These are phyloP conservation scores for Paramecium pentaurelia DNA, from an alignment of 73 alveolate genomes.

Conservation along the genomic window DNA sequence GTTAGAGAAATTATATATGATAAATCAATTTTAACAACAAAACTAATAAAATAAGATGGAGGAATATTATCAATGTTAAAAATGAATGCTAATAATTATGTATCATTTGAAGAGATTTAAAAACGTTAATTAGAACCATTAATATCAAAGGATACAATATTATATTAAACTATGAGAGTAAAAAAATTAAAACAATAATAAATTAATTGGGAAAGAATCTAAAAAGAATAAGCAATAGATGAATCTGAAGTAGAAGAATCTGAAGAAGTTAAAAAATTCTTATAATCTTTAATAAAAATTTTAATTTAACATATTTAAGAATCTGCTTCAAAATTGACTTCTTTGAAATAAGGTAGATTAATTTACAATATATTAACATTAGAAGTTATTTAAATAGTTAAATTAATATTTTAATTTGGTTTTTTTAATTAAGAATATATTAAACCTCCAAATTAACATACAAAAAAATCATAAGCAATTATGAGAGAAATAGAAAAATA, in stretches of 20 bases:
- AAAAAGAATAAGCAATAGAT: not conserved
- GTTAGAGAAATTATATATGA: conserved; percentile 47
- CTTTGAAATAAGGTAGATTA: not conserved
- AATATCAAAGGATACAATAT: not conserved
- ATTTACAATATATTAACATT: conserved; percentile 37
- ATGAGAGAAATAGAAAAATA: conserved; percentile 23
- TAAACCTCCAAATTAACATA: not conserved
- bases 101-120: not conserved
- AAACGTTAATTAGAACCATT: not conserved
- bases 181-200: not conserved
- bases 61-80: not conserved
- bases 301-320: not conserved
- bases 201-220: not conserved
- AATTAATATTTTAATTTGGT: conserved; percentile 36
- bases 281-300: not conserved
- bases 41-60: not conserved
- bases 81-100: not conserved
- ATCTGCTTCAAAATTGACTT: not conserved
- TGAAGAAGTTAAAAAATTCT: not conserved
- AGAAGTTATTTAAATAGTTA: conserved; percentile 28
- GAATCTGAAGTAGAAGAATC: conserved; percentile 38
- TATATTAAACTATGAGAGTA: not conserved
- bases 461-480: not conserved
- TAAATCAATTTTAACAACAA: not conserved
- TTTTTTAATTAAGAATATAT: conserved; percentile 24